Evolutionary conservation across 2,329 filamentous ascomycete species (phyloP).

Genomic region (Fusarium napiforme): DNA sequence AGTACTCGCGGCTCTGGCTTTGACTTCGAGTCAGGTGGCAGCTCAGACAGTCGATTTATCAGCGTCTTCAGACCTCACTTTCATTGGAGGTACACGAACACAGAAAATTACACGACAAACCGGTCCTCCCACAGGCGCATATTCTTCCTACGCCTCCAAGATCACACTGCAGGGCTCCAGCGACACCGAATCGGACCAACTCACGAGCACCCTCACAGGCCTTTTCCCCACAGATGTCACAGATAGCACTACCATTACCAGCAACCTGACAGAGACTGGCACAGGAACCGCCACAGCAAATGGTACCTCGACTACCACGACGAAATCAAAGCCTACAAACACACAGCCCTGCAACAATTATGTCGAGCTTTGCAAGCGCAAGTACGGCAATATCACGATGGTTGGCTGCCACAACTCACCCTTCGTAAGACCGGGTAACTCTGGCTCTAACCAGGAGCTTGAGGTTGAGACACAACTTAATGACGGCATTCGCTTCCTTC

Average conservation of each 20-base stretch:
- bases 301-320: conserved; percentile 46
- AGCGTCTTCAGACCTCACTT: conserved; percentile 50
- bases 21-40: conserved; percentile 38
- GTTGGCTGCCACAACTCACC: conserved; percentile 85
- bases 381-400: conserved; percentile 84
- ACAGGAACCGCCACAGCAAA: conserved; percentile 48
- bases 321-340: conserved; percentile 64
- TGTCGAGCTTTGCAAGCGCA: conserved; percentile 78
- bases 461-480: conserved; percentile 77
- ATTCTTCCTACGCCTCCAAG: conserved; percentile 42
- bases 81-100: conserved; percentile 53
- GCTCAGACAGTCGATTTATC: conserved; percentile 47
- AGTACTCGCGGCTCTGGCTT: conserved; percentile 38
- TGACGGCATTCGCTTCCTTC: conserved; percentile 76
- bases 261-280: conserved; percentile 55
- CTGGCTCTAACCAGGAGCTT: conserved; percentile 79
- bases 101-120: conserved; percentile 51
- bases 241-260: conserved; percentile 44
- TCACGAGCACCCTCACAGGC: conserved; percentile 59
- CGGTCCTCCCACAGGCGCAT: conserved; percentile 45
- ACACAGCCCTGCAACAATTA: conserved; percentile 84
- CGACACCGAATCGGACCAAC: conserved; percentile 37
- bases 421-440: conserved; percentile 76
- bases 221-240: conserved; percentile 52
- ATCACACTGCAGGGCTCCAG: conserved; percentile 35